These are phyloP conservation scores for Candida maltosa DNA, from an alignment of 805 yeast species.

Conservation along the genomic window DNA sequence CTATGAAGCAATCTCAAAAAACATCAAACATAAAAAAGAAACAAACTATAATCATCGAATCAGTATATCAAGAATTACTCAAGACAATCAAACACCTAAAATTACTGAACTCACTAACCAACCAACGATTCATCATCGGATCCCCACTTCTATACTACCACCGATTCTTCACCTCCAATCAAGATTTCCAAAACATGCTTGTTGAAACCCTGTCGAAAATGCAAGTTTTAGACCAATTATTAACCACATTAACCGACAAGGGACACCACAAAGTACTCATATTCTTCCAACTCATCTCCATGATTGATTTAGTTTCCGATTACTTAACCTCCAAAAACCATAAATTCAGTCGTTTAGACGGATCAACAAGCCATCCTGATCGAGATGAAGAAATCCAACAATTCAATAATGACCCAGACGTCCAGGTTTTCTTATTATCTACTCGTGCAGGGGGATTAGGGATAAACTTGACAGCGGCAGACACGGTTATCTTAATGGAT, in stretches of 20 bases:
- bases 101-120: constrained; percentile 60
- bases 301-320: constrained; percentile 79
- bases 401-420: constrained; percentile 37
- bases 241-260: constrained; percentile 43
- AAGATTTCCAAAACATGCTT: constrained; percentile 22
- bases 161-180: constrained; percentile 54
- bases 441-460: constrained; percentile 97
- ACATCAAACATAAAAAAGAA: constrained; percentile 6
- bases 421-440: constrained; percentile 66
- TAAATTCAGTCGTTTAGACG: constrained; percentile 66
- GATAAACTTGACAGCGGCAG: constrained; percentile 80
- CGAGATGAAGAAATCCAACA: constrained; percentile 60
- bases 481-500: constrained; percentile 85
- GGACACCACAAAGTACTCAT: constrained; percentile 78
- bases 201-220: constrained; percentile 69
- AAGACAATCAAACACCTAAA: constrained; percentile 30
- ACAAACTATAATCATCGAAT: constrained; percentile 12
- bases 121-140: constrained; percentile 80
- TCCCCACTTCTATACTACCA: constrained; percentile 82
- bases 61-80: constrained; percentile 11
- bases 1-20: constrained; percentile 1
- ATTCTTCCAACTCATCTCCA: constrained; percentile 81
- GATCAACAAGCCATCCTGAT: constrained; percentile 61
- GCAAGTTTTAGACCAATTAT: constrained; percentile 62
- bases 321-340: constrained; percentile 55